Evolutionary conservation across 495 filamentous ascomycete species (phyloP), one percentile per base, ranked within the genome.

Genomic region (Xylaria cubensis): DNA sequence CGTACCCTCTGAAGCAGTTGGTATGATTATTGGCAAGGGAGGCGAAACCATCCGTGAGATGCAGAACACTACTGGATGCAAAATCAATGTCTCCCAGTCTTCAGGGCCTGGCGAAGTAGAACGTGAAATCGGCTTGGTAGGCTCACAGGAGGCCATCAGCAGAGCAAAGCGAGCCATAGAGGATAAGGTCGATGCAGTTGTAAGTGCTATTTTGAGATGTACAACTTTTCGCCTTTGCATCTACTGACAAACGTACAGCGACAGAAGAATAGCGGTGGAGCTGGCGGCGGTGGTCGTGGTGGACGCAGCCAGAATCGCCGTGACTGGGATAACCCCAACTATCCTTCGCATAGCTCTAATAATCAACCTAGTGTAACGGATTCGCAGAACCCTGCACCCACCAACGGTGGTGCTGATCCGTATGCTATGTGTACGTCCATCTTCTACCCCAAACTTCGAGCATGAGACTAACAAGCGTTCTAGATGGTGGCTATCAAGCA

Each of bases 1-100:
- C 42, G 93, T 96, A 0, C 93, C 93, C 3, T 93, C 92, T 19
- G 93, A 96, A 75, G 91, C 93, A 10, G 93, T 96, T 26, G 93
- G 93, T 64, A 96, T 96, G 93, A 95, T 95, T 70, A 95, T 95
- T 69, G 93, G 93, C 73, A 94, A 94, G 82, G 91, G 92, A 63
- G 93, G 93, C 63, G 93, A 95, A 80, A 94, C 93, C 0, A 95
- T 95, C 76, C 92, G 93, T 64, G 93, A 95, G 74, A 94, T 94
- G 90, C 93, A 95, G 76, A 88, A 88, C 73, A 87, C 84, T 6
- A 94, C 92, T 0, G 91, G 91, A 29, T 96, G 93, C 86, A 94
- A 95, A 84, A 95, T 96, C 85, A 96, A 96, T 71, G 93, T 96
- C 21, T 91, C 93, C 32, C 90, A 88, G 64, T 88, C 91, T 3